Evolutionary conservation across 2,329 filamentous ascomycete genomes (phyloP), one percentile per base, ranked within the genome.

Genomic region (Dendrostoma leiphaemia): DNA sequence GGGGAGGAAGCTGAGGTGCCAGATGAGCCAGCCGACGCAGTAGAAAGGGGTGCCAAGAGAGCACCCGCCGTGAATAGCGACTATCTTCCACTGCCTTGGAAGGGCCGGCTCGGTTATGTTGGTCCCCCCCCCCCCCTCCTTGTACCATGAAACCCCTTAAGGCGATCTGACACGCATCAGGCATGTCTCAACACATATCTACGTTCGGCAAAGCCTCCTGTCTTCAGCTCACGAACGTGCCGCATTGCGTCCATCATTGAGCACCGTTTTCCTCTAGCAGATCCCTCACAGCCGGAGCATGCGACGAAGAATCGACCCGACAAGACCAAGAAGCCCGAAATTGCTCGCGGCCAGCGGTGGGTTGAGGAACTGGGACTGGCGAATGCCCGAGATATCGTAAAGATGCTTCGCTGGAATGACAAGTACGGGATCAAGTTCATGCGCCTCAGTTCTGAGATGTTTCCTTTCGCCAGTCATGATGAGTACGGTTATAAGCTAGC

Each of bases 141-240:
- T n/a, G n/a, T n/a, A n/a, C n/a, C n/a, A n/a, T n/a, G n/a, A n/a
- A n/a, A 13, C 54, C 61, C 2, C 9, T 5, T 8, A 3, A 41
- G 60, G 29, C 15, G 8, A n/a, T 10, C 56, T 43, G 49, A 62
- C 51, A 8, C 21, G 26, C 2, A 2, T 3, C 53, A 82, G 89
- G 91, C 93, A 10, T 97, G 92, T 65, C 74, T 97, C 15, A 96
- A 96, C 67, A 97, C 93, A 0, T 97, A 97, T 68, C 78, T 97
- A 2, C 87, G 93, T 41, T 81, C 82, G 49, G 85, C 89, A 2
- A 93, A 85, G 58, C 90, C 91, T 7, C 86, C 93, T 0, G 85
- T 97, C 1, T 97, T 97, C 70, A 89, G 86, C 60, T 97, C 93
- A 0, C 83, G 93, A 52, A 97, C 93, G 0, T 97, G 92, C 66